Percentiles rank a stretch among this genome's conserved stretches.
phyloP scores from a whole-genome alignment of 306 rosid genomes.

The Carpinus fangiana region DNA sequence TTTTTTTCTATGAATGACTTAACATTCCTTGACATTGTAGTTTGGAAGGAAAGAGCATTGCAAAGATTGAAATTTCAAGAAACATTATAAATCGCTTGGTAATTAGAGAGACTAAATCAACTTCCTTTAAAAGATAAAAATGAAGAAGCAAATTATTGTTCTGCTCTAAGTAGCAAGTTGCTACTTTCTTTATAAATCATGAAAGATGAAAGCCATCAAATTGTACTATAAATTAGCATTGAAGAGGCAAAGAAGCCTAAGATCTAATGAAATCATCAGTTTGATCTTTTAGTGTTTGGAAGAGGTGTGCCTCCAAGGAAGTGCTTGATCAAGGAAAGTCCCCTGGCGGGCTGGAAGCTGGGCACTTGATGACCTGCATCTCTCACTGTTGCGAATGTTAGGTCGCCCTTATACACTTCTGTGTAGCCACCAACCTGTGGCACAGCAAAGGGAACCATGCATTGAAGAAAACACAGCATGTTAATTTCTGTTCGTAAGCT shows the following conservation, averaged over 20 bases:
- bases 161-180: neutral
- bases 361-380: slow-evolving; percentile 92
- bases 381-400: slow-evolving; percentile 76
- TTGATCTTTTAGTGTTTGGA: too few relatives aligned
- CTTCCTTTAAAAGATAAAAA: neutral
- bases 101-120: neutral
- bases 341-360: slow-evolving; percentile 73
- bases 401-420: slow-evolving; percentile 55
- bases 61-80: too few relatives aligned
- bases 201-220: neutral
- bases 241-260: neutral
- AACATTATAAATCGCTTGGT: too few relatives aligned
- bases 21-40: too few relatives aligned
- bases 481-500: too few relatives aligned
- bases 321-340: slow-evolving; percentile 60
- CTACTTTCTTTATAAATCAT: neutral
- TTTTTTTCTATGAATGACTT: too few relatives aligned
- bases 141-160: neutral
- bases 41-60: too few relatives aligned
- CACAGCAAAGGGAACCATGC: slow-evolving; percentile 31
- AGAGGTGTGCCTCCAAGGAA: slow-evolving; percentile 53
- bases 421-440: slow-evolving; percentile 72
- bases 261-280: too few relatives aligned
- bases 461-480: slow-evolving; percentile 28
- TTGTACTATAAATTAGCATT: neutral